Conservation (phyloP, 2,329 filamentous ascomycete species). For the Fusarium chlamydosporum region DNA sequence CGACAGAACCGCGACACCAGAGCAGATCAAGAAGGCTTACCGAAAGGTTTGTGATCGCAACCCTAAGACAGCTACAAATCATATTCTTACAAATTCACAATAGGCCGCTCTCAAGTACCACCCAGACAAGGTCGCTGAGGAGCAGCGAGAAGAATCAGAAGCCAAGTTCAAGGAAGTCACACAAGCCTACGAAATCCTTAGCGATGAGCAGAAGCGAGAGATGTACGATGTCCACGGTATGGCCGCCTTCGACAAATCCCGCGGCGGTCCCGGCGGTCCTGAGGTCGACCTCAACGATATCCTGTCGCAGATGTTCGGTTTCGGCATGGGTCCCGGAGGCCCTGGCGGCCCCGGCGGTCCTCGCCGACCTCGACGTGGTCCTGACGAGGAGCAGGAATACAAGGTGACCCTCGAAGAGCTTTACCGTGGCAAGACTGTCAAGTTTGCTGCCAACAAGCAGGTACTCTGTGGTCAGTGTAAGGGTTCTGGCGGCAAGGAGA, state of each 20-base stretch:
- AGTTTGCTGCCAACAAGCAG: slow-evolving; percentile 96
- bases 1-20: slow-evolving; percentile 76
- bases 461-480: slow-evolving; percentile 90
- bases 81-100: slow-evolving; percentile 30
- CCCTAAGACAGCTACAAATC: slow-evolving; percentile 4
- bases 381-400: slow-evolving; percentile 90
- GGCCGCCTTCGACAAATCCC: slow-evolving; percentile 88
- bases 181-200: slow-evolving; percentile 97
- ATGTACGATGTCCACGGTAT: slow-evolving; percentile 96
- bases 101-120: slow-evolving; percentile 90
- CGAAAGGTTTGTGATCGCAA: slow-evolving; percentile 77
- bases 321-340: slow-evolving; percentile 72
- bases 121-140: slow-evolving; percentile 94
- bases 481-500: slow-evolving; percentile 90
- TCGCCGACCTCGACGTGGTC: slow-evolving; percentile 76
- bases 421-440: slow-evolving; percentile 98
- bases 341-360: slow-evolving; percentile 67
- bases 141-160: slow-evolving; percentile 87
- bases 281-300: slow-evolving; percentile 93
- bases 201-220: slow-evolving; percentile 92
- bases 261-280: slow-evolving; percentile 75
- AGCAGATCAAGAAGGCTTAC: slow-evolving; percentile 95
- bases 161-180: slow-evolving; percentile 92
- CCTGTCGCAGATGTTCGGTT: slow-evolving; percentile 90
- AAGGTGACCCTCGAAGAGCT: slow-evolving; percentile 92